Conservation (phyloP, 2,329 filamentous ascomycete genomes). For the Hypocreales sp. region DNA sequence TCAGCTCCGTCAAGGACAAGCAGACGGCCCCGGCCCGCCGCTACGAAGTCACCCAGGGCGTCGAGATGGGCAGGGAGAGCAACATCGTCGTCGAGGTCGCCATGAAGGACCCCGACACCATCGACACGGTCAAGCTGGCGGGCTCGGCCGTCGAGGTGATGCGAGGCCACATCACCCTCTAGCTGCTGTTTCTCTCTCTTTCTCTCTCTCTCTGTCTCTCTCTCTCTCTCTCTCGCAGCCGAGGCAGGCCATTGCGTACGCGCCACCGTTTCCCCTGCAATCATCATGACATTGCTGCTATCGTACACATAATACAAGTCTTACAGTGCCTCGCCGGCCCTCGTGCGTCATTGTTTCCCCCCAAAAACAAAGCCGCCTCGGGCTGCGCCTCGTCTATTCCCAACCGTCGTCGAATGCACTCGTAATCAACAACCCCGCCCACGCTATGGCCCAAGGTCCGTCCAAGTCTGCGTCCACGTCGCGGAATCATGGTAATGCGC, state of each 20-base stretch:
- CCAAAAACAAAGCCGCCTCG: conserved; percentile 8
- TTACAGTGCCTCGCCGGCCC: conserved; percentile 12
- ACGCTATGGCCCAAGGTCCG: not conserved
- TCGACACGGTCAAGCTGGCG: conserved; percentile 16
- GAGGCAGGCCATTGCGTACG: too few relatives aligned
- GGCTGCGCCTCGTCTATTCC: conserved; percentile 5
- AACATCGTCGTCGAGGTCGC: conserved; percentile 32
- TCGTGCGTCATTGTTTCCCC: conserved; percentile 9
- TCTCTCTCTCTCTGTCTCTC: not conserved
- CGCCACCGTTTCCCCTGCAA: too few relatives aligned
- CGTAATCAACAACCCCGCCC: not conserved
- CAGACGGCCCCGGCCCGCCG: conserved; percentile 14
- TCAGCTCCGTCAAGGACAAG: conserved; percentile 26
- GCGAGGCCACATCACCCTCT: conserved; percentile 16
- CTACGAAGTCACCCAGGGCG: conserved; percentile 46
- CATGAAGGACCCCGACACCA: conserved; percentile 12
- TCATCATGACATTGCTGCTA: too few relatives aligned
- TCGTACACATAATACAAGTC: conserved; percentile 22
- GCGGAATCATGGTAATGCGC: too few relatives aligned
- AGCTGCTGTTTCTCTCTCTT: too few relatives aligned
- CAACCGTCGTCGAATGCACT: conserved; percentile 2
- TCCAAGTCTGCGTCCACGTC: too few relatives aligned
- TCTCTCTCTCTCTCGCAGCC: too few relatives aligned
- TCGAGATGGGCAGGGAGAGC: conserved; percentile 49
- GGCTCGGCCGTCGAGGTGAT: conserved; percentile 20